Conservation (phyloP, 345 rosid genomes). For the Citrus mangshanensis region DNA sequence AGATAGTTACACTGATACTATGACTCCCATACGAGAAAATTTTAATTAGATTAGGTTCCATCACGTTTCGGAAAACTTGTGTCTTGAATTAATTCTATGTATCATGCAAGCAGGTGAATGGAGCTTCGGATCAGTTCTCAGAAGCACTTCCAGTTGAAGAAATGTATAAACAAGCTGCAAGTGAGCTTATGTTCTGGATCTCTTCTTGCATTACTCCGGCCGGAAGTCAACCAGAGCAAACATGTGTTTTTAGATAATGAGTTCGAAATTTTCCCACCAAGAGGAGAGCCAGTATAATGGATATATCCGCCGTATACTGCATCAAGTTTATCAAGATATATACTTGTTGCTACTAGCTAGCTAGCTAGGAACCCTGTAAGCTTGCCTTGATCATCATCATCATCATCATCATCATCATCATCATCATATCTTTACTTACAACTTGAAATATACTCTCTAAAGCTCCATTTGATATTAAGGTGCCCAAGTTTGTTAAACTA, state of each 20-base stretch:
- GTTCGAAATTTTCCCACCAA: not conserved
- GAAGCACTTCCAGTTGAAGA: constrained; percentile 44
- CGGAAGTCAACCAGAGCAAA: not conserved
- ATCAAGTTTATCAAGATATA: too few relatives aligned
- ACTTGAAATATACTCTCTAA: too few relatives aligned
- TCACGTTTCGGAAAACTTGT: not conserved
- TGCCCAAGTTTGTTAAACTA: not conserved
- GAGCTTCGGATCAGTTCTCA: constrained; percentile 31
- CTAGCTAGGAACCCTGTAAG: too few relatives aligned
- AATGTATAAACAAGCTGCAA: constrained; percentile 53
- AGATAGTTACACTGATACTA: too few relatives aligned
- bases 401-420: too few relatives aligned
- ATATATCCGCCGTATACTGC: not conserved
- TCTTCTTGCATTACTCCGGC: constrained; percentile 25
- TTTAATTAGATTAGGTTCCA: too few relatives aligned
- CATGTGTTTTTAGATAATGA: not conserved
- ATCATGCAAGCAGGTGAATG: constrained; percentile 28
- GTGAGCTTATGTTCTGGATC: constrained; percentile 47
- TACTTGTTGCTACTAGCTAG: too few relatives aligned
- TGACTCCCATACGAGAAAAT: too few relatives aligned
- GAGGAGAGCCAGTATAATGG: not conserved
- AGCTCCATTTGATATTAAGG: too few relatives aligned
- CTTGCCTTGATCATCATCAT: too few relatives aligned
- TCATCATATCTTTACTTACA: too few relatives aligned
- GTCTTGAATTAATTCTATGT: not conserved